Percentiles rank a stretch among this genome's conserved stretches.
Conservation (phyloP, 2,329 filamentous ascomycete species). For the Phyllosticta paracitricarpa region DNA sequence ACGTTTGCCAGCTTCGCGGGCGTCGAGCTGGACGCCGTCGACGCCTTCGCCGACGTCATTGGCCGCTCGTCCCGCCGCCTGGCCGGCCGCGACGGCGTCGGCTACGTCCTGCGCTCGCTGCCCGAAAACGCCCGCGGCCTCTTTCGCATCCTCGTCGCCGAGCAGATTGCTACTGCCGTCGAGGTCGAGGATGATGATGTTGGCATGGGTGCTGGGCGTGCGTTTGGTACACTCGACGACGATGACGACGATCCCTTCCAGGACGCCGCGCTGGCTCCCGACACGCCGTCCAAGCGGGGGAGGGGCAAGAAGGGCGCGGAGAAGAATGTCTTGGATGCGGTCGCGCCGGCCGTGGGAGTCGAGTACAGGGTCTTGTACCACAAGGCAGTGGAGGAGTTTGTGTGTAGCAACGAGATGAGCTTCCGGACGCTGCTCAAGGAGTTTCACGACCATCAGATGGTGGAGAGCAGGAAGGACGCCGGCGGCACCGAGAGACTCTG, state of each 20-base stretch:
- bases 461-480: conserved; percentile 76
- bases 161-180: conserved; percentile 64
- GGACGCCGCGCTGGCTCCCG: conserved; percentile 17
- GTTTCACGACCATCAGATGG: conserved; percentile 97
- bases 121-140: conserved; percentile 86
- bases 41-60: conserved; percentile 80
- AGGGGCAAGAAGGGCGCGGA: conserved; percentile 14
- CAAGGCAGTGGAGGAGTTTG: conserved; percentile 92
- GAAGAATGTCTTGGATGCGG: conserved; percentile 18
- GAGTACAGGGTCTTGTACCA: conserved; percentile 90
- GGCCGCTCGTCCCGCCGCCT: conserved; percentile 70
- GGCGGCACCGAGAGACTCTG: conserved; percentile 77
- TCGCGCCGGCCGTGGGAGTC: conserved; percentile 49
- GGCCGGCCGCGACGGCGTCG: conserved; percentile 83
- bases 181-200: conserved; percentile 41
- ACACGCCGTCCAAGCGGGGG: conserved; percentile 16
- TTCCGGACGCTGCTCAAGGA: conserved; percentile 92
- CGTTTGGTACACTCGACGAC: conserved; percentile 21
- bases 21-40: conserved; percentile 68
- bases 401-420: conserved; percentile 91
- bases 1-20: conserved; percentile 65
- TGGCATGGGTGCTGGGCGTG: conserved; percentile 35
- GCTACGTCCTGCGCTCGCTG: conserved; percentile 79
- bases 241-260: conserved; percentile 16
- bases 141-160: conserved; percentile 74